A percentile compares a stretch with the other conserved stretches of the same genome.
Conservation (phyloP, 2,329 filamentous ascomycete species). For the Trichophyton simii region DNA sequence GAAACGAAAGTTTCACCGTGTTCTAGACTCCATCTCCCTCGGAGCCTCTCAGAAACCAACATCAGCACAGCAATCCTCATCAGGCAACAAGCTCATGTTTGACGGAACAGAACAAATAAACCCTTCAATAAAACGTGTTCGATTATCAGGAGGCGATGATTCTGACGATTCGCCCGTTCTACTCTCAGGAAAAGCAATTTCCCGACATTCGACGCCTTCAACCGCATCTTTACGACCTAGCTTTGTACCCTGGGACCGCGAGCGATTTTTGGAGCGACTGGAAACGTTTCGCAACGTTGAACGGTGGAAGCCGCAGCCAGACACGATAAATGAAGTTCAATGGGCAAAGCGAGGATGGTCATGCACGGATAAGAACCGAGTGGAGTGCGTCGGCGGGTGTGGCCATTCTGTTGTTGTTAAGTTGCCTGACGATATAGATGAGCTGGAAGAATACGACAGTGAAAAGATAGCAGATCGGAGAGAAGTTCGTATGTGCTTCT, state of each 20-base stretch:
- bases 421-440: slow-evolving; percentile 53
- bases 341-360: slow-evolving; percentile 93
- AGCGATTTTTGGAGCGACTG: slow-evolving; percentile 65
- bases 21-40: slow-evolving; percentile 34
- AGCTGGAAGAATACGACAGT: slow-evolving; percentile 34
- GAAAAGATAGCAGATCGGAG: slow-evolving; percentile 32
- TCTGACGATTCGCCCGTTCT: slow-evolving; percentile 5
- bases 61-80: background rate
- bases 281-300: slow-evolving; percentile 85
- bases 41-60: slow-evolving; percentile 8
- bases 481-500: slow-evolving; percentile 30
- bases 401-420: slow-evolving; percentile 73
- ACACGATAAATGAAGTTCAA: slow-evolving; percentile 72
- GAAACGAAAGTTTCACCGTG: slow-evolving; percentile 37
- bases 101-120: background rate
- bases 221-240: slow-evolving; percentile 42
- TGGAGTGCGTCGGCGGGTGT: slow-evolving; percentile 70
- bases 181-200: background rate
- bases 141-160: slow-evolving; percentile 7
- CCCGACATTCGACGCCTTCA: slow-evolving; percentile 13
- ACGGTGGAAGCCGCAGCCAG: slow-evolving; percentile 85
- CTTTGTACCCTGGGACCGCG: slow-evolving; percentile 77
- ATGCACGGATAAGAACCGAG: slow-evolving; percentile 69
- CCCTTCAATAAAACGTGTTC: slow-evolving; percentile 14
- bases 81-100: background rate